Evolutionary conservation across 2,329 filamentous ascomycete species (phyloP).

Genomic region (Aspergillus costaricaensis): DNA sequence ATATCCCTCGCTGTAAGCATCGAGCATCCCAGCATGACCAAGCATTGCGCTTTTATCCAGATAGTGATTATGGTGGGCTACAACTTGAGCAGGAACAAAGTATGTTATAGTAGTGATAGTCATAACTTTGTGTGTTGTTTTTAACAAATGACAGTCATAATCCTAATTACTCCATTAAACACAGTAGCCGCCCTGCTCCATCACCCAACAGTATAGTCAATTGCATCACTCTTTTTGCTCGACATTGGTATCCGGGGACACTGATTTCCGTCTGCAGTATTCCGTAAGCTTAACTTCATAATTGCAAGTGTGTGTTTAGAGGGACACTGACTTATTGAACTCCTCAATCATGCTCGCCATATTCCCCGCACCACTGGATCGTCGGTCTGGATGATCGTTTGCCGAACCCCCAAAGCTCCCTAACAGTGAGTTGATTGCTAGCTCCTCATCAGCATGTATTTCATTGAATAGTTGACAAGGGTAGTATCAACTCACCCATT

Average conservation of each 20-base stretch:
- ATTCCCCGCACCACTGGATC: slow-evolving; percentile 19
- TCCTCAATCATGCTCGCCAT: slow-evolving; percentile 47
- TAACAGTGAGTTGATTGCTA: slow-evolving; percentile 59
- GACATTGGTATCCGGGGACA: neutral
- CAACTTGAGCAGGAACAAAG: neutral
- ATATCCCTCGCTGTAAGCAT: neutral
- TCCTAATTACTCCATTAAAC: neutral
- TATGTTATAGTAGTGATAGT: neutral
- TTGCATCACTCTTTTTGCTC: neutral
- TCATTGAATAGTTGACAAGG: neutral
- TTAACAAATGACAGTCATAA: neutral
- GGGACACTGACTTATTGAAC: slow-evolving; percentile 32
- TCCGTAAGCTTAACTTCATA: neutral
- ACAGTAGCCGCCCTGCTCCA: neutral
- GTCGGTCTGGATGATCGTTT: slow-evolving; percentile 20
- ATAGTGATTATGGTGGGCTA: neutral
- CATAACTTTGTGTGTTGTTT: neutral
- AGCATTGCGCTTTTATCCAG: neutral
- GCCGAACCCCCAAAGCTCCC: slow-evolving; percentile 17
- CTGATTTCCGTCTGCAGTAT: neutral
- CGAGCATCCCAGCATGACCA: neutral
- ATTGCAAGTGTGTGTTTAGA: neutral
- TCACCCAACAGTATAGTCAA: neutral
- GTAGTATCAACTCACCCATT: slow-evolving; percentile 8
- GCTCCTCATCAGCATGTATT: neutral